Conservation (phyloP, 2,329 filamentous ascomycete species). For the Xylariales sp. region DNA sequence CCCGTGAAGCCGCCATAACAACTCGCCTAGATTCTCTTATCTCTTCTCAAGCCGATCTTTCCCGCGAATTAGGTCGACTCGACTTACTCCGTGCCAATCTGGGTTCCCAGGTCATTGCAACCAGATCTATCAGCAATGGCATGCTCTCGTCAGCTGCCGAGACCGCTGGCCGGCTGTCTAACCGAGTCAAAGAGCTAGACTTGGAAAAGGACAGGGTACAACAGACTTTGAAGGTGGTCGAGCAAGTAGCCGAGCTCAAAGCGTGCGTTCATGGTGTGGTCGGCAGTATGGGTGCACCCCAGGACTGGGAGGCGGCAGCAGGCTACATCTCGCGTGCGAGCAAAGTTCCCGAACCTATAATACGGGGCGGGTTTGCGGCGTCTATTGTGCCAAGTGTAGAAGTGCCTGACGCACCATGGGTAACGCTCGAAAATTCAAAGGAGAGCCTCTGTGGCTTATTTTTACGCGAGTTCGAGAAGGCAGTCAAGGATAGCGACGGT, state of each 20-base stretch:
- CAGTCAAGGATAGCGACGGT: slow-evolving; percentile 86
- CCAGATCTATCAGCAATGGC: slow-evolving; percentile 84
- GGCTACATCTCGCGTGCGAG: slow-evolving; percentile 87
- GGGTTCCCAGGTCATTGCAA: slow-evolving; percentile 85
- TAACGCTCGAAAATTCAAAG: slow-evolving; percentile 86
- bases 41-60: slow-evolving; percentile 85
- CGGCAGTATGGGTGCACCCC: slow-evolving; percentile 95
- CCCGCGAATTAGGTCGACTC: slow-evolving; percentile 85
- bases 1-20: slow-evolving; percentile 79
- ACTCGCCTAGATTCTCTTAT: slow-evolving; percentile 80
- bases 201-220: slow-evolving; percentile 92
- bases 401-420: slow-evolving; percentile 88
- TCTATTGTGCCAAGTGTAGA: slow-evolving; percentile 95
- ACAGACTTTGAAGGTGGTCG: slow-evolving; percentile 89
- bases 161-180: slow-evolving; percentile 86
- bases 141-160: slow-evolving; percentile 89
- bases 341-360: slow-evolving; percentile 82
- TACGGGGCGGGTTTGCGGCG: slow-evolving; percentile 86
- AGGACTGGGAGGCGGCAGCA: slow-evolving; percentile 98
- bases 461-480: slow-evolving; percentile 93
- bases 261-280: slow-evolving; percentile 94
- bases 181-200: slow-evolving; percentile 87
- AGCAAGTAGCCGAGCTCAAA: slow-evolving; percentile 96
- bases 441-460: slow-evolving; percentile 93
- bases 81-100: slow-evolving; percentile 90